phyloP scores from a whole-genome alignment of 1,139 yeast genomes.

The Taiozyma onychis region DNA sequence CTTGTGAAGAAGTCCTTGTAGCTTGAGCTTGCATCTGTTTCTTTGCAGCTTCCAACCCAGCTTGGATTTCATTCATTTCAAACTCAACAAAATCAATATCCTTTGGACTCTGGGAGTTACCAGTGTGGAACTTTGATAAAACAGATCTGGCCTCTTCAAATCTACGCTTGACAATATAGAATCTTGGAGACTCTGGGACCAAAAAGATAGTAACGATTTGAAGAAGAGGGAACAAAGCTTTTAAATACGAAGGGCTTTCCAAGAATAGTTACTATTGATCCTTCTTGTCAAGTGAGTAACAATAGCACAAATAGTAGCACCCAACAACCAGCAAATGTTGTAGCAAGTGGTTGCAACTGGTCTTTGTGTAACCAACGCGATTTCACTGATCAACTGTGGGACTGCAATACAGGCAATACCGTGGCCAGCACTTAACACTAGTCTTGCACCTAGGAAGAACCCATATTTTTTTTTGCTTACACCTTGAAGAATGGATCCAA shows the following conservation, averaged over 20 bases:
- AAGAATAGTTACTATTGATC: conserved; percentile 26
- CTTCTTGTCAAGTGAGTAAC: conserved; percentile 36
- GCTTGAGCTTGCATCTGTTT: conserved; percentile 10
- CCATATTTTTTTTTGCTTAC: conserved; percentile 32
- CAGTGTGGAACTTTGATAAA: conserved; percentile 38
- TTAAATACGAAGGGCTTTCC: conserved; percentile 32
- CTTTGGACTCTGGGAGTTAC: conserved; percentile 26
- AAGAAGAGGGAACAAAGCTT: conserved; percentile 4
- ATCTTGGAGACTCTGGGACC: conserved; percentile 33
- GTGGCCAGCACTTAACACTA: conserved; percentile 41
- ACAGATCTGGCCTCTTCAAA: conserved; percentile 27
- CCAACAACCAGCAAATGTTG: conserved; percentile 45
- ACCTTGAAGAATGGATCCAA: conserved; percentile 40
- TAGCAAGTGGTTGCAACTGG: conserved; percentile 38
- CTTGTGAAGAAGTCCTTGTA: conserved; percentile 34
- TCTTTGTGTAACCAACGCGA: conserved; percentile 34
- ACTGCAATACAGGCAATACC: conserved; percentile 34
- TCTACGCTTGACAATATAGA: conserved; percentile 23
- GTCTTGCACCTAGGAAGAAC: conserved; percentile 38
- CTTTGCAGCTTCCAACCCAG: conserved; percentile 24
- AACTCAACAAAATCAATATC: conserved; percentile 30
- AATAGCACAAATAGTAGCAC: conserved; percentile 51
- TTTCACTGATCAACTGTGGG: conserved; percentile 36
- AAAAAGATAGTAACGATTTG: conserved; percentile 14
- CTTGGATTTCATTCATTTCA: conserved; percentile 37